phyloP scores from a whole-genome alignment of 768 basidiomycete genomes.

The Kwoniella heveanensis region DNA sequence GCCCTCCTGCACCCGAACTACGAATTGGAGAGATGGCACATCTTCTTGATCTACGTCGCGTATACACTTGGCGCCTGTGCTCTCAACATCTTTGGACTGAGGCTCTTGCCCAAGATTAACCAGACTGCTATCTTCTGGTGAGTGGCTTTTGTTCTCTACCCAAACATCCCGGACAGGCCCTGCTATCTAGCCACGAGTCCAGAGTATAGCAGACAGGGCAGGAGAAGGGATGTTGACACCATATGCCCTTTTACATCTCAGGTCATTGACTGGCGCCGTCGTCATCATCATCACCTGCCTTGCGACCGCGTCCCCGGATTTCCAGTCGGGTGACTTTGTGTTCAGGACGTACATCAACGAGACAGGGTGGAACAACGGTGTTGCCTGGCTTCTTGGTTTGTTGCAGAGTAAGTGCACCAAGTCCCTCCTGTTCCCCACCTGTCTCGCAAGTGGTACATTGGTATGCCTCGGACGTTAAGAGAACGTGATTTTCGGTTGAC shows the following conservation, averaged over 20 bases:
- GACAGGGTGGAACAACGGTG: conserved; percentile 49
- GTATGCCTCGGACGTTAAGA: too few relatives aligned
- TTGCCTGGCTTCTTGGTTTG: conserved; percentile 47
- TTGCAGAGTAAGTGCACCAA: conserved; percentile 34
- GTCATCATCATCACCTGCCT: conserved; percentile 42
- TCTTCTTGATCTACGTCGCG: conserved; percentile 47
- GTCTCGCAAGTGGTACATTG: too few relatives aligned
- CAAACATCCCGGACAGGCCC: too few relatives aligned
- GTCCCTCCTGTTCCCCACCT: too few relatives aligned
- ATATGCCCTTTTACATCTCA: conserved; percentile 6
- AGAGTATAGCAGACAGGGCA: too few relatives aligned
- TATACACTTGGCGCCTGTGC: conserved; percentile 41
- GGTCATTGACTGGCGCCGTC: conserved; percentile 40
- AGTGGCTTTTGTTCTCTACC: too few relatives aligned
- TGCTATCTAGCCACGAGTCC: too few relatives aligned
- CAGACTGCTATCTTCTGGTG: conserved; percentile 47
- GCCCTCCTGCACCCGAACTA: conserved; percentile 37
- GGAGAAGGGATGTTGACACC: too few relatives aligned
- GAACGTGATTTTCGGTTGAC: too few relatives aligned
- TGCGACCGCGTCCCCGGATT: conserved; percentile 31
- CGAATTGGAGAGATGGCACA: conserved; percentile 36
- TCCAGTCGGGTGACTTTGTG: conserved; percentile 43
- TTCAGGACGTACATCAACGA: conserved; percentile 44
- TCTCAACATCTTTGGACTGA: conserved; percentile 41
- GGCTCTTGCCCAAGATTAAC: conserved; percentile 44